Base-by-base conservation (phyloP, 768 basidiomycete species). In the Psilocybe cubensis region DNA sequence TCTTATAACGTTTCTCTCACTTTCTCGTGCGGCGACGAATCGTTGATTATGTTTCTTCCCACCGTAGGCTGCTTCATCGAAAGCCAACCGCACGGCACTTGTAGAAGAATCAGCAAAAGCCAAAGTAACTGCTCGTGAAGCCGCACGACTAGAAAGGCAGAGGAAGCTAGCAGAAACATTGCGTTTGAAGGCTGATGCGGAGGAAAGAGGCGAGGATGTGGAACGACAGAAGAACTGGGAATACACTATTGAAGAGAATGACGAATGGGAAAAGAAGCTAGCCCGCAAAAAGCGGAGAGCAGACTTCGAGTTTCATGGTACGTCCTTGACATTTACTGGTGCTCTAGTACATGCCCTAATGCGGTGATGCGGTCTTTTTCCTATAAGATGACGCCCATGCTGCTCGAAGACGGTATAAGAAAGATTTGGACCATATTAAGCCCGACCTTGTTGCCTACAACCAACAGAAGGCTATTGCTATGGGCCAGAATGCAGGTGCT, bases 201-300 rank as follows among this genome's bases (percentile, higher is more conserved):
- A 92, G 71, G 95, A 94, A 51, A 79, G 83, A 0, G 96, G 95
- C n/a, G 93, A 94, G 70, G 96, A 98, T 68, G 78, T 93, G 5
- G 93, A 96, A 70, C 76, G 95, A 59, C 83, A 85, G 68, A 94
- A 92, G 82, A 94, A 94, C 67, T 98, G 94, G 94, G 92, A 94
- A 65, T 95, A 91, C 78, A 91, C 91, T 24, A 86, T 97, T 56
- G 94, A 98, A 74, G 94, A 98, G 74, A 96, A 95, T 68, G 94
- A 98, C 59, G 80, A 86, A 55, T 99, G 97, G 97, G 95, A 97
- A 77, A 91, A 91, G 80, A 94, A 95, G 71, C 71, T 84, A 63
- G 88, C 86, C 23, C 76, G 88, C 66, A 98, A 95, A 74, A 84
- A 83, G 61, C 80, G 94, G 70, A 81, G 92, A 71, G 92, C 88